A percentile compares a stretch with the other conserved stretches of the same genome.
Evolutionary conservation across 2,329 filamentous ascomycete genomes (phyloP).

Genomic region (Colletotrichum lini): DNA sequence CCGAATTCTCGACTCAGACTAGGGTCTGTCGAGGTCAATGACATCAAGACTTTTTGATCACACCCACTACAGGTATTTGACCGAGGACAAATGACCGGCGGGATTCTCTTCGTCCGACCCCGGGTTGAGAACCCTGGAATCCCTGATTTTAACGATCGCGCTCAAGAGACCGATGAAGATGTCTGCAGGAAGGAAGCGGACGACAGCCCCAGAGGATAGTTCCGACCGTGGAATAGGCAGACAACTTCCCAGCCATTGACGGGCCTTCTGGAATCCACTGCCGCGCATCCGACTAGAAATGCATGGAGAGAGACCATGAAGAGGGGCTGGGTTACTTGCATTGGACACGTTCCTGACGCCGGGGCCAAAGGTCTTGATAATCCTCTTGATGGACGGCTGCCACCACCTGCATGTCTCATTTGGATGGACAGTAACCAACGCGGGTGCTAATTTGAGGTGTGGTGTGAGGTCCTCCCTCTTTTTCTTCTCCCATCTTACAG

Average conservation of each 20-base stretch:
- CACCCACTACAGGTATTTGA: constrained; percentile 17
- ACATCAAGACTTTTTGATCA: constrained; percentile 35
- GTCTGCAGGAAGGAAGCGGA: background rate
- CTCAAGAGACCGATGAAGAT: background rate
- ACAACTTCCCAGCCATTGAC: no score
- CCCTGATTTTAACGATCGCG: background rate
- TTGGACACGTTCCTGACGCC: constrained; percentile 27
- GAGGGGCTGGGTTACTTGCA: constrained; percentile 7
- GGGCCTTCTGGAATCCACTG: background rate
- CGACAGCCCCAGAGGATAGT: background rate
- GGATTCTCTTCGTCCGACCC: background rate
- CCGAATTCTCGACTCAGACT: constrained; percentile 1
- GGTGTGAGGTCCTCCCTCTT: background rate
- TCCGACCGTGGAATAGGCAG: background rate
- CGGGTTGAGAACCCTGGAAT: background rate
- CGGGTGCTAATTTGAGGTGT: background rate
- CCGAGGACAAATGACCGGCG: background rate
- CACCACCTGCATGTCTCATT: constrained; percentile 20
- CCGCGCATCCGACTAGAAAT: constrained; percentile 18
- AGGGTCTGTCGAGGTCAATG: constrained; percentile 30
- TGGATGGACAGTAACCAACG: constrained; percentile 8
- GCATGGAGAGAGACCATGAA: background rate
- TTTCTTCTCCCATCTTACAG: background rate
- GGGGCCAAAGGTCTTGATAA: background rate
- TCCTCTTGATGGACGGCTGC: background rate